phyloP scores from a whole-genome alignment of 306 rosid genomes.

The Sicyos baderoa region DNA sequence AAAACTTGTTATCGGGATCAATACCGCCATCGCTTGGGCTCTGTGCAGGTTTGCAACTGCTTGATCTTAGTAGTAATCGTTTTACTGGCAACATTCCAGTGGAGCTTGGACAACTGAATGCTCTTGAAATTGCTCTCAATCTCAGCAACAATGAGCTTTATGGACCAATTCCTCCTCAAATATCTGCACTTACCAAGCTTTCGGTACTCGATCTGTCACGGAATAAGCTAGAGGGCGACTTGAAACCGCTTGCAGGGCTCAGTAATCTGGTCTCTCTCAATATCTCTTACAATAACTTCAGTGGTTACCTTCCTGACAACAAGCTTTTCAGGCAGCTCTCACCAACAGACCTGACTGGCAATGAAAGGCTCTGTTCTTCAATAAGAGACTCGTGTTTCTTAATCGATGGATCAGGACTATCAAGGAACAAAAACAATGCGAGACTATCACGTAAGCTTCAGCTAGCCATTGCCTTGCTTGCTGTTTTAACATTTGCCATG shows the following conservation, averaged over 20 bases:
- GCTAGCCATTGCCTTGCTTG: constrained; percentile 52
- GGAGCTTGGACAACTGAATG: constrained; percentile 49
- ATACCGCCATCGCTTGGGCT: constrained; percentile 58
- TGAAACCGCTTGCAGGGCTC: constrained; percentile 48
- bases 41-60: constrained; percentile 60
- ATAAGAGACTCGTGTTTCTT: constrained; percentile 51
- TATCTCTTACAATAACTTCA: constrained; percentile 68
- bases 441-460: constrained; percentile 39
- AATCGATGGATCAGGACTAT: neutral
- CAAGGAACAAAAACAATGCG: constrained; percentile 10
- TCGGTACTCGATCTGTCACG: constrained; percentile 68
- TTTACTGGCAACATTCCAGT: constrained; percentile 57
- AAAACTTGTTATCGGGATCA: constrained; percentile 48
- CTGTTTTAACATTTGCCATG: constrained; percentile 46
- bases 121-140: constrained; percentile 70
- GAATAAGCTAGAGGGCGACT: constrained; percentile 62
- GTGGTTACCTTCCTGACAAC: constrained; percentile 66
- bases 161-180: constrained; percentile 53
- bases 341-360: constrained; percentile 51
- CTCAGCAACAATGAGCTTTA: constrained; percentile 61
- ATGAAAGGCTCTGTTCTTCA: constrained; percentile 58
- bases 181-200: constrained; percentile 53
- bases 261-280: constrained; percentile 73
- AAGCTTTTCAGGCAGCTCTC: constrained; percentile 62
- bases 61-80: constrained; percentile 66